Base-by-base conservation (phyloP, 2,329 filamentous ascomycete genomes). In the Pseudohalonectria lignicola region DNA sequence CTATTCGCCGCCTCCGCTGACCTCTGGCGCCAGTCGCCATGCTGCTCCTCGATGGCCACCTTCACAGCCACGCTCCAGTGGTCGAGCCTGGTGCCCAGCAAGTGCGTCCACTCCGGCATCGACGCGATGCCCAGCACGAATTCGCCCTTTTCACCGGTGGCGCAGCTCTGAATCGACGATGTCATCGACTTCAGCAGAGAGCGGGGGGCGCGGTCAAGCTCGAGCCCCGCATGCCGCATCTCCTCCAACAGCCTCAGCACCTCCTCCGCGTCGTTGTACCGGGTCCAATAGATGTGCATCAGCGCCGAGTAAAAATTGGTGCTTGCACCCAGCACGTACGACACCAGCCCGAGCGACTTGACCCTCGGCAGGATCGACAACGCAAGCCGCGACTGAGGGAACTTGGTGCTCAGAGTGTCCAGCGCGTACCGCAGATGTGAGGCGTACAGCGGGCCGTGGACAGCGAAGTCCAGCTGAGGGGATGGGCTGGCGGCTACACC, bases 231-330 rank as follows among this genome's bases (percentile, higher is more conserved):
- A 25, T 69, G 62, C 30, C 71, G 68, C 80, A 86, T 84, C 57
- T 85, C 79, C 31, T 69, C 63, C 5, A 85, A 58, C 2, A 81
- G 53, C 4, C 66, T 60, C 36, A 76, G 56, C 18, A 82, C 70
- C 1, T 64, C 64, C 4, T 51, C 45, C 2, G 75, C 62, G 48
- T 85, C 75, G 17, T 74, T 67, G 44, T 74, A 72, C 10, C 74
- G 70, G 25, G 61, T 55, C 74, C 79, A 85, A 39, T 76, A 63
- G 17, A 79, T 67, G 12, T 64, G 56, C 18, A 85, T 64, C 25
- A 86, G 66, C 35, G 74, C 66, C 51, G 82, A 79, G 62, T 84
- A 88, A 31, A 88, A 73, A 0, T 70, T 62, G 0, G 81, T 82
- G 15, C 77, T 78, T 5, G 75, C 79, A 34, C 82, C 83, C 1